Percentiles rank a stretch among this genome's conserved stretches.
These are phyloP conservation scores for Phytophthora multivora DNA, from an alignment of 352 stramenopile species.

Conservation along the genomic window DNA sequence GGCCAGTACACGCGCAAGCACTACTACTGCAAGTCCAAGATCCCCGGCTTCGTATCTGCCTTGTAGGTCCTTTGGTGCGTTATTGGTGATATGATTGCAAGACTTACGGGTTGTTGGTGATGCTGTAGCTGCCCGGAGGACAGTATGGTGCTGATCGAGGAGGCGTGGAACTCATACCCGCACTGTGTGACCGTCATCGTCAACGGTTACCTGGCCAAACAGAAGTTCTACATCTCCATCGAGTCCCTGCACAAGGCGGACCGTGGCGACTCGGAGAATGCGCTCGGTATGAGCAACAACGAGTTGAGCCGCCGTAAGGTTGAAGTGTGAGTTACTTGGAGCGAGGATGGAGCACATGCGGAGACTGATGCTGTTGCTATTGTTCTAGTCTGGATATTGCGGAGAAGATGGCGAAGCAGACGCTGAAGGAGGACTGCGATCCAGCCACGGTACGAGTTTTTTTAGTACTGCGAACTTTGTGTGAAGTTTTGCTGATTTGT, in stretches of 20 bases:
- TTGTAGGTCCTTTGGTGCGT: slow-evolving; percentile 51
- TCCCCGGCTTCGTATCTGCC: slow-evolving; percentile 77
- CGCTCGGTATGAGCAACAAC: slow-evolving; percentile 61
- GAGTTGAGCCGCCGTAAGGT: slow-evolving; percentile 80
- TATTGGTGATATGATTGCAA: not conserved
- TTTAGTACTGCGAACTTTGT: not conserved
- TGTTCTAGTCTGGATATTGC: slow-evolving; percentile 72
- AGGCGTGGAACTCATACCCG: slow-evolving; percentile 89
- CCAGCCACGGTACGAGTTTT: slow-evolving; percentile 45
- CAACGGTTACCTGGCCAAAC: slow-evolving; percentile 84
- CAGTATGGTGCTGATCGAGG: slow-evolving; percentile 86
- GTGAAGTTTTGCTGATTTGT: not conserved
- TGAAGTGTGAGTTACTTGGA: slow-evolving; percentile 56
- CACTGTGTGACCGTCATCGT: slow-evolving; percentile 88
- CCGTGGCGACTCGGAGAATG: slow-evolving; percentile 66
- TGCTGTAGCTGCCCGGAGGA: slow-evolving; percentile 73
- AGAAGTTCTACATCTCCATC: slow-evolving; percentile 90
- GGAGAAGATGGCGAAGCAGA: slow-evolving; percentile 75
- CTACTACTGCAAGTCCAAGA: slow-evolving; percentile 89
- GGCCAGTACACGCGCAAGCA: slow-evolving; percentile 90
- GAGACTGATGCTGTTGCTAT: not conserved
- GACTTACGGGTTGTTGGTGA: slow-evolving; percentile 1
- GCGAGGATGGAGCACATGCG: not conserved
- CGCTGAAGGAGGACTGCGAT: slow-evolving; percentile 74
- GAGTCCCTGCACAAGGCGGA: slow-evolving; percentile 79